Base-by-base conservation (phyloP, 331 rosid species). In the Arachis monticola region DNA sequence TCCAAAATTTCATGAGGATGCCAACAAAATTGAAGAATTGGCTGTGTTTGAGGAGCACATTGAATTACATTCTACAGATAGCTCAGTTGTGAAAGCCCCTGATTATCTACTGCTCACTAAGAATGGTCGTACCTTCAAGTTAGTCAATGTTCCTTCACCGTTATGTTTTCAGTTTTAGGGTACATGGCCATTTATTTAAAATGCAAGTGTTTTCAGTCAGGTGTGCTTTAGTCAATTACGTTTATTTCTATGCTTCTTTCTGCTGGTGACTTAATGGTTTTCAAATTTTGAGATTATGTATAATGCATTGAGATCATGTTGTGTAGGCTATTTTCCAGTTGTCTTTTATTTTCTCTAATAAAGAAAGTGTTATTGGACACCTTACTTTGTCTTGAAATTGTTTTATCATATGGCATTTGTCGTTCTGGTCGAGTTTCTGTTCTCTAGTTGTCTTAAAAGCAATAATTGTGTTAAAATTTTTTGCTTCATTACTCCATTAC, bases 21-120 rank as follows among this genome's bases (percentile, higher is more conserved):
- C 96, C 41, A 72, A 85, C 61, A 92, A 94, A 76, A 81, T 94
- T 65, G 92, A 92, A 67, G 97, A 92, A 46, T 82, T 94, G 86
- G 96, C 84, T 79, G 89, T 91, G 62, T 94, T 94, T 78, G 99
- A 94, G 88, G 99, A 92, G 89, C 88, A 96, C 70, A 88, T 94
- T 44, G 94, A 86, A 79, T 77, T 94, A 67, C 90, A 76, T 83
- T 86, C 96, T 70, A 88, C 92, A 74, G 93, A 87, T 14, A 78
- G 73, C 38, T 73, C 88, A 56, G 90, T 94, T 76, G 88, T 94
- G 85, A 88, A 89, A 81, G 88, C 87, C 70, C 96, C 99, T 0
- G 93, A 92, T 69, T 94, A 86, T 86, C 91, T 94, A 59, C 81
- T 94, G 75, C 97, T 94, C 72, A 94, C 93, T 71, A 88, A 94